Conservation (phyloP, 805 yeast species). For the Wickerhamiella hasegawae region DNA sequence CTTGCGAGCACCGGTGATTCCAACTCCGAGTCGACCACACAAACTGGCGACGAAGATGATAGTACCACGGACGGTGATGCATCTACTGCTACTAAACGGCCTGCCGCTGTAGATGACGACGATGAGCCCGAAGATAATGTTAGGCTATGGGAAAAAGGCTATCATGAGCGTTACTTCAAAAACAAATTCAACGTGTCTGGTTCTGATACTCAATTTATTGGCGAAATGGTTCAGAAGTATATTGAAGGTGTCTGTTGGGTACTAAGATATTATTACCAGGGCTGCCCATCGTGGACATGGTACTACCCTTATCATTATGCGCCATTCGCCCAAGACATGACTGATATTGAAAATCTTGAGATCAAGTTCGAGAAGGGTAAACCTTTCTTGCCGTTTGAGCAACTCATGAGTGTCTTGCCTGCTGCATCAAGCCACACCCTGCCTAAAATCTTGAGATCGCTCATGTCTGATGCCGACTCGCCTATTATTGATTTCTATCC, state of each 20-base stretch:
- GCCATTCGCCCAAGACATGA: conserved; percentile 87
- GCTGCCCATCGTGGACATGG: conserved; percentile 99
- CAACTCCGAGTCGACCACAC: background rate
- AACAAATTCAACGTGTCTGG: conserved; percentile 48
- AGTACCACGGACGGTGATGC: background rate
- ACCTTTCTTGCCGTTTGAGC: conserved; percentile 89
- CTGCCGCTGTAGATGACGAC: conserved; percentile 11
- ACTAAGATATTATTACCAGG: conserved; percentile 82
- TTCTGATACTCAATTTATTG: conserved; percentile 35
- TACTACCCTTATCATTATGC: conserved; percentile 95
- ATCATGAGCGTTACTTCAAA: conserved; percentile 62
- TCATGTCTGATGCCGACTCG: conserved; percentile 75
- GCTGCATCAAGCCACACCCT: conserved; percentile 72
- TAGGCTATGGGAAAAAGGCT: conserved; percentile 76
- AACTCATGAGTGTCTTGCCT: conserved; percentile 93
- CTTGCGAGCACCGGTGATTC: background rate
- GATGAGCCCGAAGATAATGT: conserved; percentile 30
- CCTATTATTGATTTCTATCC: conserved; percentile 90
- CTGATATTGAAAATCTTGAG: conserved; percentile 31
- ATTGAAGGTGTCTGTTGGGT: conserved; percentile 96
- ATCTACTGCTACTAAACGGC: background rate
- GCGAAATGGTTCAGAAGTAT: conserved; percentile 53
- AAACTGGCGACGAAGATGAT: background rate
- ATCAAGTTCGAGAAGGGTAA: conserved; percentile 49
- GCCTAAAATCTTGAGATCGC: conserved; percentile 58